Evolutionary conservation across 768 basidiomycete genomes (phyloP).

Genomic region (Serendipita sp.): DNA sequence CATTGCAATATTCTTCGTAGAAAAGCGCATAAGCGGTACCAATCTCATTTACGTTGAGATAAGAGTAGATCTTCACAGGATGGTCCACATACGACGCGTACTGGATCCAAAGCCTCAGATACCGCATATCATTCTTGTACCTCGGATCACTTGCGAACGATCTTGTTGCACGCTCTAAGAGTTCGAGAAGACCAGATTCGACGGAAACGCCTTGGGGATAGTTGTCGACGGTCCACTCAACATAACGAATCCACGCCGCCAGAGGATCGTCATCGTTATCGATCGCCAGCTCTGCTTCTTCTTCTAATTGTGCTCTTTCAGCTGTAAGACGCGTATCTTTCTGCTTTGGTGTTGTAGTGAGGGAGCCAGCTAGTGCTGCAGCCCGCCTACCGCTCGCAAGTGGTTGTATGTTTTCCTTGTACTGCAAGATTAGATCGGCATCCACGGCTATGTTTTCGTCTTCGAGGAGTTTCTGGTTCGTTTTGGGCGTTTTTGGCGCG

Average conservation of each 20-base stretch:
- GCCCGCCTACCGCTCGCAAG: constrained; percentile 65
- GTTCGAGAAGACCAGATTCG: constrained; percentile 56
- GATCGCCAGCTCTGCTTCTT: constrained; percentile 19
- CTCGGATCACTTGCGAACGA: constrained; percentile 69
- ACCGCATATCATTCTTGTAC: constrained; percentile 72
- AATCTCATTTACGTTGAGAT: constrained; percentile 80
- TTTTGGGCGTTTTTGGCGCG: not conserved
- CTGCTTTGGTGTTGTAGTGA: constrained; percentile 63
- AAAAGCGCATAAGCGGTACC: constrained; percentile 63
- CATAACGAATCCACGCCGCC: constrained; percentile 69
- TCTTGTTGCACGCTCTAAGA: constrained; percentile 71
- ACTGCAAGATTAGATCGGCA: constrained; percentile 64
- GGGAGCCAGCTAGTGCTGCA: constrained; percentile 55
- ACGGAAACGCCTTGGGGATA: constrained; percentile 64
- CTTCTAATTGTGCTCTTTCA: constrained; percentile 23
- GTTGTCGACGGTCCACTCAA: constrained; percentile 76
- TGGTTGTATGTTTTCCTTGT: constrained; percentile 79
- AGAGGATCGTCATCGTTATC: constrained; percentile 75
- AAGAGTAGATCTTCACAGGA: constrained; percentile 63
- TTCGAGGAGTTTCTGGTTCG: not conserved
- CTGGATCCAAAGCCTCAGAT: constrained; percentile 81
- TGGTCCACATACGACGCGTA: constrained; percentile 72
- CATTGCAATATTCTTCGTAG: constrained; percentile 82
- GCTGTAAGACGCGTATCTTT: constrained; percentile 53
- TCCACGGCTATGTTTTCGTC: constrained; percentile 39